phyloP scores from a whole-genome alignment of 176 grass and related monocot genomes.

The Oryza glaberrima region DNA sequence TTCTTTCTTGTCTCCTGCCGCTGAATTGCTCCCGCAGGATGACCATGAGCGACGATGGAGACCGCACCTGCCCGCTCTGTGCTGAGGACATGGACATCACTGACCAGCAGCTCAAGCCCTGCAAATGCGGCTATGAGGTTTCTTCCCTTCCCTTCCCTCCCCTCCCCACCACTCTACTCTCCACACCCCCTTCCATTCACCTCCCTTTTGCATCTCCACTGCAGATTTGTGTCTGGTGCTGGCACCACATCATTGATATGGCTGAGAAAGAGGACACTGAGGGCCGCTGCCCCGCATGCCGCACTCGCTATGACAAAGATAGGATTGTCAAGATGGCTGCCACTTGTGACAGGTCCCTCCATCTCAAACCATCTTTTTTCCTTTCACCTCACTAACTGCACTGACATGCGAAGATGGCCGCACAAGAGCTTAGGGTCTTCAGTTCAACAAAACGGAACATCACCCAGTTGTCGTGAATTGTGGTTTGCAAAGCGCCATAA shows the following conservation, averaged over 20 bases:
- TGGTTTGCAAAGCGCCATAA: not conserved
- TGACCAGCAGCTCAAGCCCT: constrained; percentile 64
- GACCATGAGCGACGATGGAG: constrained; percentile 93
- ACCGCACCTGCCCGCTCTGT: constrained; percentile 91
- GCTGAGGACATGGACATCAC: constrained; percentile 99
- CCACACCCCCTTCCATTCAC: not conserved
- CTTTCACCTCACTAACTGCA: not conserved
- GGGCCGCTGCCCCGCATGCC: constrained; percentile 90
- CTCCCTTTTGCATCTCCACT: not conserved
- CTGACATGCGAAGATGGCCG: not conserved
- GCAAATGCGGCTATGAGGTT: constrained; percentile 97
- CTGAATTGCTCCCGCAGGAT: constrained; percentile 48
- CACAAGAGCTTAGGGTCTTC: not conserved
- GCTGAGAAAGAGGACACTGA: constrained; percentile 93
- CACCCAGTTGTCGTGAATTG: not conserved
- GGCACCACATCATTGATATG: constrained; percentile 98
- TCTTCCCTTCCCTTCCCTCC: not conserved
- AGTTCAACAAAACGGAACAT: not conserved
- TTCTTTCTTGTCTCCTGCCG: too few species aligned
- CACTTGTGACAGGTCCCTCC: constrained; percentile 66
- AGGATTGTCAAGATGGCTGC: constrained; percentile 92
- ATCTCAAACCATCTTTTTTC: not conserved
- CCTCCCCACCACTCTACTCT: not conserved
- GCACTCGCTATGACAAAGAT: constrained; percentile 88
- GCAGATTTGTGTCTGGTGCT: constrained; percentile 99